Evolutionary conservation across 306 rosid species (phyloP), one percentile per base, ranked within the genome.

Genomic region (Comarum palustre): DNA sequence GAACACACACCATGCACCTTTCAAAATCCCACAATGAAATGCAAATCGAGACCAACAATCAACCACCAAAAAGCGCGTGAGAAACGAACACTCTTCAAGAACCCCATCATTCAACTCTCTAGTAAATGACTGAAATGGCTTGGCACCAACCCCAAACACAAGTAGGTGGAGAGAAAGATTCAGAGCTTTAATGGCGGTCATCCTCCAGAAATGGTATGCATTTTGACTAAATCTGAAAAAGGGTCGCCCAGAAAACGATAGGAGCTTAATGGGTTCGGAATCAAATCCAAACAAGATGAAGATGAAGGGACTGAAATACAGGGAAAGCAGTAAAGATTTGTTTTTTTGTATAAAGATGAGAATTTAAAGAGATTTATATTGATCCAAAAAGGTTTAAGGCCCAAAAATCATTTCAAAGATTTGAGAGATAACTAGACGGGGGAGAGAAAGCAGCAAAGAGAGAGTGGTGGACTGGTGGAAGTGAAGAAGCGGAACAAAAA

Each of bases 1-100:
- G 63, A 41, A 45, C 17, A 45, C 46, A 69, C 17, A 59, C 7
- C 80, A 76, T 72, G 64, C 79, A 80, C 70, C 73, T 80, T n/a
- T n/a, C 78, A 84, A 80, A 80, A 74, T 29, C 63, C 75, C 61
- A 60, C 60, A 82, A 78, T 66, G 85, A 75, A 14, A 36, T 47
- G 17, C 81, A 51, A 60, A 72, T 17, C 36, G 16, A 3, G 82
- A 31, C 80, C 75, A 67, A 67, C 43, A 82, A 81, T 78, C 78
- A 77, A 72, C 72, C 78, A 77, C 75, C 79, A 73, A 71, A 65
- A 41, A 68, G 77, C 38, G 74, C 70, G 63, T 77, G 72, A 73
- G 73, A 78, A 76, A 66, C 84, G 66, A 59, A 85, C 73, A 73
- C 83, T 78, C 85, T 84, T 84, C 71, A 90, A 79, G 83, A 90